These are phyloP conservation scores for Gremmenia infestans DNA, from an alignment of 2,329 filamentous ascomycete species.

Conservation along the genomic window DNA sequence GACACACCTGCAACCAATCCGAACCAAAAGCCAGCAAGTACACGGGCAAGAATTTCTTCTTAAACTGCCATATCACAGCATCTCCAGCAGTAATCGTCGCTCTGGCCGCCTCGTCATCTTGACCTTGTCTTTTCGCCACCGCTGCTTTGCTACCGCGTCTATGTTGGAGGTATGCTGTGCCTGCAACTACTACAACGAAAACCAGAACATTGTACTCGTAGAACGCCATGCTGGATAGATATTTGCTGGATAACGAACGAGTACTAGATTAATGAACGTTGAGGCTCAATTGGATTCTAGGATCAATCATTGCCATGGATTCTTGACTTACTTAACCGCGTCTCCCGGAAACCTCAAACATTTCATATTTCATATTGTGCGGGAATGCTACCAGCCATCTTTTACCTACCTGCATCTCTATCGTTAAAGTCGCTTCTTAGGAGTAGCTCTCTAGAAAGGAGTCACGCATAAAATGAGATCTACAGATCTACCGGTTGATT, in stretches of 20 bases:
- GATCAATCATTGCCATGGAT: no score
- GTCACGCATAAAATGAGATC: no score
- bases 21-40: slow-evolving; percentile 45
- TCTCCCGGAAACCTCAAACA: no score
- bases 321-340: no score
- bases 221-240: slow-evolving; percentile 13
- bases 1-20: slow-evolving; percentile 43
- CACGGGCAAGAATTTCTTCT: slow-evolving; percentile 34
- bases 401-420: no score
- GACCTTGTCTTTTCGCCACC: not conserved
- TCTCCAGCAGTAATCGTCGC: slow-evolving; percentile 3
- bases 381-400: slow-evolving; percentile 31
- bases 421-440: no score
- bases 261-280: not conserved
- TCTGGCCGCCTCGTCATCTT: not conserved
- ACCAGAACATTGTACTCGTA: slow-evolving; percentile 14
- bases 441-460: no score
- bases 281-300: not conserved
- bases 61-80: slow-evolving; percentile 15
- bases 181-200: slow-evolving; percentile 13
- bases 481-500: no score
- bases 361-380: not conserved
- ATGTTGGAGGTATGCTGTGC: slow-evolving; percentile 8
- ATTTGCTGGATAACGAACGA: not conserved
- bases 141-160: slow-evolving; percentile 1